A percentile compares a stretch with the other conserved stretches of the same genome.
Conservation (phyloP, 2,329 filamentous ascomycete genomes). For the Amylocarpus encephaloides region DNA sequence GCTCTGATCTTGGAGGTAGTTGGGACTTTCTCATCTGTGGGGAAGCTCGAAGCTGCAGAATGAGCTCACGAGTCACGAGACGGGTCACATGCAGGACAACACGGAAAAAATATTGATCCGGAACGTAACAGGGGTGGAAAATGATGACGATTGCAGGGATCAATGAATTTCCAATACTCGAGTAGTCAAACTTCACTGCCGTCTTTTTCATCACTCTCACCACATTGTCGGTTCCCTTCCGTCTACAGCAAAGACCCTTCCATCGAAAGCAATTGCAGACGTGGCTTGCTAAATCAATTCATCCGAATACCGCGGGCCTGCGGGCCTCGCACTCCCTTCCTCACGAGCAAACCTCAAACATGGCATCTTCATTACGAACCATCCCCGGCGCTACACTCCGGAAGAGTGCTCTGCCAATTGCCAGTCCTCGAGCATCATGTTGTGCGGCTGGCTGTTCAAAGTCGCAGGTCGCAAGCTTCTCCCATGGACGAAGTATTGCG, state of each 20-base stretch:
- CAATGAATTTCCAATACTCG: no score
- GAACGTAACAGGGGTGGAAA: no score
- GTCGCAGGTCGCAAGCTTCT: neutral
- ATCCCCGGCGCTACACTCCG: slow-evolving; percentile 16
- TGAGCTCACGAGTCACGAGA: slow-evolving; percentile 3
- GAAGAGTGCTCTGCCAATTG: slow-evolving; percentile 3
- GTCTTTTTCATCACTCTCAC: no score
- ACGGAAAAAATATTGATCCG: no score
- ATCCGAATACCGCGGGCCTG: slow-evolving; percentile 18
- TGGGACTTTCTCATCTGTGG: slow-evolving; percentile 16
- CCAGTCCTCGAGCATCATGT: neutral
- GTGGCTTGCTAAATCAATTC: slow-evolving; percentile 1
- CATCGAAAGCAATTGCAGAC: slow-evolving; percentile 1
- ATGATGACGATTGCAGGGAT: no score
- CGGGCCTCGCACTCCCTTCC: slow-evolving; percentile 20
- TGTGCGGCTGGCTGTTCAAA: slow-evolving; percentile 2
- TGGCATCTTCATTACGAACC: slow-evolving; percentile 19
- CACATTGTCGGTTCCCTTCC: no score
- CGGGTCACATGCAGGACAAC: no score
- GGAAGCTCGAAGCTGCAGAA: slow-evolving; percentile 12
- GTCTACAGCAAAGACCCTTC: no score
- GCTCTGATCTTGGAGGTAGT: slow-evolving; percentile 17
- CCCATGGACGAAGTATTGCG: neutral
- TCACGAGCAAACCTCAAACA: slow-evolving; percentile 7
- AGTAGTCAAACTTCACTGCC: no score